Conservation (phyloP, 1,284 basidiomycete genomes). For the Heterobasidion annosum region DNA sequence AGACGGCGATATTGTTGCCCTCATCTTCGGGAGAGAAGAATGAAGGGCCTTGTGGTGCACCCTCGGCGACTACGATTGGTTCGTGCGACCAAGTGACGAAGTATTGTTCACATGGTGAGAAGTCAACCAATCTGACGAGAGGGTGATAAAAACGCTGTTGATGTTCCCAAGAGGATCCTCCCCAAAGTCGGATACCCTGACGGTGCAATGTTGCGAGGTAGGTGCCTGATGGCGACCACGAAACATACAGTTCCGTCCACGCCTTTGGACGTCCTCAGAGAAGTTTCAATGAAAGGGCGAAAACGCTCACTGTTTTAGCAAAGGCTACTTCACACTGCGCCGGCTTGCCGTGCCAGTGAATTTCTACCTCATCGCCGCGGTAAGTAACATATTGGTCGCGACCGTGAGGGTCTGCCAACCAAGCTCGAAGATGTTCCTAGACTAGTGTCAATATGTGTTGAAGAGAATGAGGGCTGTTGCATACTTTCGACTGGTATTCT, state of each 20-base stretch:
- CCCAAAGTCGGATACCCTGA: conserved; percentile 95
- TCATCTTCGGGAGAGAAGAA: conserved; percentile 92
- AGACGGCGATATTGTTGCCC: conserved; percentile 95
- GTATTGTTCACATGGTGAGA: conserved; percentile 96
- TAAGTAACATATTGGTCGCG: conserved; percentile 97
- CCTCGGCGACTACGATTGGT: conserved; percentile 83
- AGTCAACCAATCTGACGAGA: conserved; percentile 93
- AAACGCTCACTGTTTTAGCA: conserved; percentile 51
- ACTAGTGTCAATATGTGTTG: background rate
- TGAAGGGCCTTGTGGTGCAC: conserved; percentile 74
- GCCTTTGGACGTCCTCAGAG: conserved; percentile 31
- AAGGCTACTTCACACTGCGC: conserved; percentile 81
- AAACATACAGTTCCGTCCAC: conserved; percentile 94
- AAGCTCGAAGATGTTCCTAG: conserved; percentile 91
- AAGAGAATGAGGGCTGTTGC: background rate
- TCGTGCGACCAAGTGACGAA: conserved; percentile 98
- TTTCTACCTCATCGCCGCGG: conserved; percentile 84
- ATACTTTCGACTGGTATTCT: conserved; percentile 76
- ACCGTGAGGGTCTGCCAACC: conserved; percentile 88
- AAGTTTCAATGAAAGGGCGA: background rate
- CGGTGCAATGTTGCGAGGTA: conserved; percentile 91
- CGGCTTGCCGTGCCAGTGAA: conserved; percentile 92
- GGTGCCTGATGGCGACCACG: conserved; percentile 96
- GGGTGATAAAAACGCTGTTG: conserved; percentile 93
- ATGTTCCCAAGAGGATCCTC: conserved; percentile 81